Evolutionary conservation across 768 basidiomycete species (phyloP).

Genomic region (Mycena pura): DNA sequence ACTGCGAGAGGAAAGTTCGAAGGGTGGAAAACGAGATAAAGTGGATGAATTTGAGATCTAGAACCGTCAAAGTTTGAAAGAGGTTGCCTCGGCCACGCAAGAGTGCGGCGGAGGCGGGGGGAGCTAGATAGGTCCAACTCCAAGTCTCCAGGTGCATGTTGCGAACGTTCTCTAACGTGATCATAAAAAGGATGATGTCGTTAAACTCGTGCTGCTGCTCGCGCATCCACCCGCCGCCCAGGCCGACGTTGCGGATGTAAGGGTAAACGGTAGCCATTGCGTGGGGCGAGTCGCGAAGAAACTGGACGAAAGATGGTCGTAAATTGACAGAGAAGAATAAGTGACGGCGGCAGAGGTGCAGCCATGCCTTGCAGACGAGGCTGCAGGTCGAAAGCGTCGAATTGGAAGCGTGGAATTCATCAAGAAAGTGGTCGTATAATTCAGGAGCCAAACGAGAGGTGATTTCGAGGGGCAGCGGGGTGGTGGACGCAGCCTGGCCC

Average conservation of each 20-base stretch:
- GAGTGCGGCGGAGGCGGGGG: constrained; percentile 40
- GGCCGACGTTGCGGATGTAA: constrained; percentile 37
- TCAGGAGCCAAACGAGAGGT: constrained; percentile 41
- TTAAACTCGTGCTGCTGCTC: constrained; percentile 27
- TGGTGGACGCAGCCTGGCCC: constrained; percentile 20
- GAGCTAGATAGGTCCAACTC: constrained; percentile 31
- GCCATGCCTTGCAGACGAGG: constrained; percentile 41
- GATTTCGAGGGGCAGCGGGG: constrained; percentile 26
- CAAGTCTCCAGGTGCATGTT: constrained; percentile 34
- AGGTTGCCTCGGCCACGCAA: constrained; percentile 50
- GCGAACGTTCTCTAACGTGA: constrained; percentile 25
- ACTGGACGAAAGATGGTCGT: constrained; percentile 34
- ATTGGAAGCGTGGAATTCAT: constrained; percentile 35
- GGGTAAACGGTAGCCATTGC: constrained; percentile 33
- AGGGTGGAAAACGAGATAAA: constrained; percentile 53
- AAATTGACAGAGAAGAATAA: constrained; percentile 42
- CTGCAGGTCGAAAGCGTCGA: constrained; percentile 38
- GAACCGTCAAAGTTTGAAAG: constrained; percentile 57
- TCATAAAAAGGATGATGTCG: constrained; percentile 29
- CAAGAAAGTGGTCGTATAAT: constrained; percentile 38
- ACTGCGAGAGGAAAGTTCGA: constrained; percentile 55
- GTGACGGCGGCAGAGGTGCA: constrained; percentile 39
- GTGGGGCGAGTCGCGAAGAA: constrained; percentile 35
- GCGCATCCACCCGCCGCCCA: constrained; percentile 36
- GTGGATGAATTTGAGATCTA: constrained; percentile 44